Evolutionary conservation across 345 rosid species (phyloP), one percentile per base, ranked within the genome.

Genomic region (Draba incana): DNA sequence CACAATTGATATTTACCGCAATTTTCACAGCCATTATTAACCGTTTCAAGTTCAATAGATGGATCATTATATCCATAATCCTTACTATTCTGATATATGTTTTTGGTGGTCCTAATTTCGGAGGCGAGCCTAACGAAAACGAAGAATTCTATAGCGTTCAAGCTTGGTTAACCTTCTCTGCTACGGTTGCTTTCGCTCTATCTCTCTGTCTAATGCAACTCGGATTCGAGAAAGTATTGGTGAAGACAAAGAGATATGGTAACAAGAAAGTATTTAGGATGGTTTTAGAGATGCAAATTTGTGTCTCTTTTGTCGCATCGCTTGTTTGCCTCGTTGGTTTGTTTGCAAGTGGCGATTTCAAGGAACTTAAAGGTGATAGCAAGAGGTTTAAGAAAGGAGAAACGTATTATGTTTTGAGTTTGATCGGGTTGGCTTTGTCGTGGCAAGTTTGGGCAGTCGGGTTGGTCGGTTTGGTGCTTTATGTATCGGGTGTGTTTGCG

Each of bases 1-100:
- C 84, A 8, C 94, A 87, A 30, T 15, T 85, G 60, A 75, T 69
- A 1, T 75, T 74, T 23, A 84, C 69, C 16, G 74, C 76, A 2
- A 12, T 83, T 2, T 80, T 82, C 54, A 70, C 80, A 12, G 56
- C 60, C 58, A 51, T 79, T 55, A 53, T 80, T 43, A 82, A 83
- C 57, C 62, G 71, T 25, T 75, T 81, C 35, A 82, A 78, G 74
- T 66, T 81, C 51, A 81, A 77, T 8, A 24, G 76, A 39, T 82
- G 80, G 45, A 78, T 81, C 3, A 52, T 81, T 24, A 78, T 75
- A 25, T 81, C 84, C 0, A 54, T 80, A 9, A 23, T 81, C 30
- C 49, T 69, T 13, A 69, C 74, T 37, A 0, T 69, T 58, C 27
- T 50, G 10, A 1, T 49, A 49, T 25, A 24, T 11, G 23, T 14